phyloP scores from a whole-genome alignment of 2,329 filamentous ascomycete species.

The Drechslerella coelobrocha region DNA sequence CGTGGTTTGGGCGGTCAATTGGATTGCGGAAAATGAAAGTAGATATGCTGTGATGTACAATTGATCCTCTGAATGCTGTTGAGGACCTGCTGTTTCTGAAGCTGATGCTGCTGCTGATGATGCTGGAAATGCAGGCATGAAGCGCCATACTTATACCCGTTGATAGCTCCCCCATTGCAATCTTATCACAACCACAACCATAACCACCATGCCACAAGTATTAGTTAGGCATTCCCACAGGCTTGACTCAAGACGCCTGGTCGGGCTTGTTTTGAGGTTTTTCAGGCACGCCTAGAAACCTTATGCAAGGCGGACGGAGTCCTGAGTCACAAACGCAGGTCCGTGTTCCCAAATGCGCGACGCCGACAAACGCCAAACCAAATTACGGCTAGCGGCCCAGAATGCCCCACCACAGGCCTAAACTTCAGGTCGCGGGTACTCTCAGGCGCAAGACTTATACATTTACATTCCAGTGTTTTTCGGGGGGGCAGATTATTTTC shows the following conservation, averaged over 20 bases:
- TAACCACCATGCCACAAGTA: no score
- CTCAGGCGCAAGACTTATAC: neutral
- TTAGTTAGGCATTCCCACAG: no score
- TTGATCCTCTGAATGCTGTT: slow-evolving; percentile 15
- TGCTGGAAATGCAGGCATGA: slow-evolving; percentile 12
- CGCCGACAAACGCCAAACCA: neutral
- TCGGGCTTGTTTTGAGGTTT: neutral
- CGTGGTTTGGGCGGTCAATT: slow-evolving; percentile 18
- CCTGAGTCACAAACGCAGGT: slow-evolving; percentile 3
- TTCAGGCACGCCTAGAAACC: slow-evolving; percentile 6
- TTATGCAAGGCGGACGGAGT: no score
- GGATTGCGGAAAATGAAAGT: neutral
- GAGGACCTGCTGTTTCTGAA: neutral
- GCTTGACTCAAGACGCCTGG: neutral
- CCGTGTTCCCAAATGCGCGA: neutral
- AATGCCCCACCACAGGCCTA: neutral
- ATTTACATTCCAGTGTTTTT: neutral
- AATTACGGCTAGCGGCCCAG: neutral
- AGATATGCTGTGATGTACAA: neutral
- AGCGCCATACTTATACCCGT: slow-evolving; percentile 24
- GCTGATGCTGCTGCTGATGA: slow-evolving; percentile 14
- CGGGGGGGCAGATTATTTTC: no score
- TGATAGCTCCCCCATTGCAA: no score
- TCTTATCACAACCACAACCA: no score
- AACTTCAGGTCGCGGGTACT: neutral